A percentile compares a stretch with the other conserved stretches of the same genome.
Conservation (phyloP, 768 basidiomycete genomes). For the Xerocomellus dryophilus region DNA sequence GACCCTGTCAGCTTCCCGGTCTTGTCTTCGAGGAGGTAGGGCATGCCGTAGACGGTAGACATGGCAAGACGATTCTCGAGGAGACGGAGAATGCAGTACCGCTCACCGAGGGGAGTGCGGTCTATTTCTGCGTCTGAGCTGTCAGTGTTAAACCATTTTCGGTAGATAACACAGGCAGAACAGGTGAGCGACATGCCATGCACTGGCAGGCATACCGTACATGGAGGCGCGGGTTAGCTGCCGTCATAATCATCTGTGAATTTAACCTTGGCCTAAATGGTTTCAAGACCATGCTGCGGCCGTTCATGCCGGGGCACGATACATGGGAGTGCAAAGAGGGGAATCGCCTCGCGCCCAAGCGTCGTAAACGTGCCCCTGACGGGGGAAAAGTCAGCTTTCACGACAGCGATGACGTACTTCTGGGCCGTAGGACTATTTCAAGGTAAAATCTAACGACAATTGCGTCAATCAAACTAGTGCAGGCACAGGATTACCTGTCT, state of each 20-base stretch:
- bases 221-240: constrained; percentile 16
- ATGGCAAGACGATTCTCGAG: constrained; percentile 8
- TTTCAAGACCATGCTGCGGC: constrained; percentile 18
- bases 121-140: constrained; percentile 25
- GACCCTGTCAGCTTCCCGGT: constrained; percentile 52
- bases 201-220: constrained; percentile 16
- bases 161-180: constrained; percentile 19
- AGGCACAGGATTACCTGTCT: constrained; percentile 15
- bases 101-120: not conserved
- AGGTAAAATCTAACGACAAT: constrained; percentile 25
- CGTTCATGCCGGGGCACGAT: constrained; percentile 10
- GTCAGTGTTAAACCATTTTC: constrained; percentile 19
- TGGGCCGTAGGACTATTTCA: constrained; percentile 14
- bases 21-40: constrained; percentile 63
- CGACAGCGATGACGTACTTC: constrained; percentile 31
- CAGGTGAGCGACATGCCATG: constrained; percentile 16
- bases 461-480: constrained; percentile 8
- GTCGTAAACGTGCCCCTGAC: constrained; percentile 12
- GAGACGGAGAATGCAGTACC: constrained; percentile 1
- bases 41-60: constrained; percentile 49
- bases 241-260: constrained; percentile 19
- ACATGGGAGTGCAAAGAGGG: constrained; percentile 20
- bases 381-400: constrained; percentile 10
- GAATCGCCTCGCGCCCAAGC: constrained; percentile 14
- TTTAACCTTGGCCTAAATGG: constrained; percentile 13